A percentile compares a stretch with the other conserved stretches of the same genome.
Evolutionary conservation across 73 alveolate genomes (phyloP).

Genomic region (Paramecium pentaurelia): DNA sequence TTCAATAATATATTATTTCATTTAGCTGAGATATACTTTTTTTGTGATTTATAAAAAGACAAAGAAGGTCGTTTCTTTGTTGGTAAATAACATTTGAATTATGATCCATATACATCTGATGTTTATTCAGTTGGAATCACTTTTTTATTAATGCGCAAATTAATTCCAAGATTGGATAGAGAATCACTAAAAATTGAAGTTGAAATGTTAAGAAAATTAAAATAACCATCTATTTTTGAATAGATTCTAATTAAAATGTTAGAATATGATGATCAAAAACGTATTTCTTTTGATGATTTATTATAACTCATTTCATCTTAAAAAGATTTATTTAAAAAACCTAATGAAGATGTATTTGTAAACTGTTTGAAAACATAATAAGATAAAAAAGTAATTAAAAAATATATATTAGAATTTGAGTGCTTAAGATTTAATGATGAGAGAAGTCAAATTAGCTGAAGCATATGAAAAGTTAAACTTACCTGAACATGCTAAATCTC

Average conservation of each 20-base stretch:
- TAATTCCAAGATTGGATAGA: neutral
- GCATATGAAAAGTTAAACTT: constrained; percentile 15
- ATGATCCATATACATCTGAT: constrained; percentile 33
- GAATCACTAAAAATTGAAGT: neutral
- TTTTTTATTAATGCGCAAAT: neutral
- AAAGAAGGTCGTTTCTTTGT: constrained; percentile 26
- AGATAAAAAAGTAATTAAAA: neutral
- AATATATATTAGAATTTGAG: neutral
- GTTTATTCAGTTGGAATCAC: constrained; percentile 23
- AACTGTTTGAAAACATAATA: constrained; percentile 13
- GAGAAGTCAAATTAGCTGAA: constrained; percentile 25
- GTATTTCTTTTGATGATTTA: neutral
- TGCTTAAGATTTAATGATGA: neutral
- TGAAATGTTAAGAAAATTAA: neutral
- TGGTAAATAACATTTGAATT: neutral
- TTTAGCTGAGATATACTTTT: constrained; percentile 19
- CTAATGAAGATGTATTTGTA: constrained; percentile 33
- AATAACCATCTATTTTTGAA: neutral
- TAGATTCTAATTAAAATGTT: neutral
- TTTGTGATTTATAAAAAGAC: neutral
- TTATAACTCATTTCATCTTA: neutral
- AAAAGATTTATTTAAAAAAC: neutral
- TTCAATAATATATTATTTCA: neutral
- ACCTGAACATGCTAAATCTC: constrained; percentile 42
- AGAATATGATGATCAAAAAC: neutral